Evolutionary conservation across 768 basidiomycete genomes (phyloP).

Genomic region (Pleurotus tuoliensis): DNA sequence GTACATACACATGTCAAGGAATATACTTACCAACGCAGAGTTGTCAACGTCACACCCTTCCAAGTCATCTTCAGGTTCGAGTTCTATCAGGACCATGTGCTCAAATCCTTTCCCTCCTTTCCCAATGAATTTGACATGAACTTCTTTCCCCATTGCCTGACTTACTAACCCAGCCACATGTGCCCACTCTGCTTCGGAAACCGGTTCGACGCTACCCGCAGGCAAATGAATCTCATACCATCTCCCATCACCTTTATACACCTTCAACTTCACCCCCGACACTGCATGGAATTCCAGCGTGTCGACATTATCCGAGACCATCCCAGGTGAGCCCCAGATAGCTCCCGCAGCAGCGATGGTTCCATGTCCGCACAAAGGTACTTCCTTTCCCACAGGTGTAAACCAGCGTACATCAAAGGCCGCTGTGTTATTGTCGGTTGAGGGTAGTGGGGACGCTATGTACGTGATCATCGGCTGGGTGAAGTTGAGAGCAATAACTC

Average conservation of each 20-base stretch:
- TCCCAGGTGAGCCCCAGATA: slow-evolving; percentile 28
- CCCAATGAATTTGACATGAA: slow-evolving; percentile 32
- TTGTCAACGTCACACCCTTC: slow-evolving; percentile 26
- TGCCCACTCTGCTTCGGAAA: slow-evolving; percentile 25
- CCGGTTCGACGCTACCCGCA: slow-evolving; percentile 16
- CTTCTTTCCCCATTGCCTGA: slow-evolving; percentile 35
- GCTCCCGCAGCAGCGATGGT: slow-evolving; percentile 40
- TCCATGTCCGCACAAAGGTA: slow-evolving; percentile 39
- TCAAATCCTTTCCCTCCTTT: slow-evolving; percentile 29
- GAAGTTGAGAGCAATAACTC: slow-evolving; percentile 35
- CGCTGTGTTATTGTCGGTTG: slow-evolving; percentile 20
- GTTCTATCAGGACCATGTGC: slow-evolving; percentile 35
- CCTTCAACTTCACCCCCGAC: slow-evolving; percentile 21
- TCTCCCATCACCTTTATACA: slow-evolving; percentile 25
- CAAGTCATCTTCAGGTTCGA: slow-evolving; percentile 36
- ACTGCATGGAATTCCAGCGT: slow-evolving; percentile 30
- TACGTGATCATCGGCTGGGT: slow-evolving; percentile 41
- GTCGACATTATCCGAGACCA: slow-evolving; percentile 22
- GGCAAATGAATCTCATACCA: slow-evolving; percentile 37
- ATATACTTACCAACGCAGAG: slow-evolving; percentile 28
- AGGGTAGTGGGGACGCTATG: slow-evolving; percentile 23
- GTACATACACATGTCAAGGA: neutral
- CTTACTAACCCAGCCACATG: slow-evolving; percentile 25
- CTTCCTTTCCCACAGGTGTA: slow-evolving; percentile 17
- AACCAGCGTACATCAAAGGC: slow-evolving; percentile 37